Percentiles rank a stretch among this genome's conserved stretches.
phyloP scores from a whole-genome alignment of 305 asterid species.

The Fraxinus xanthoxyloides region DNA sequence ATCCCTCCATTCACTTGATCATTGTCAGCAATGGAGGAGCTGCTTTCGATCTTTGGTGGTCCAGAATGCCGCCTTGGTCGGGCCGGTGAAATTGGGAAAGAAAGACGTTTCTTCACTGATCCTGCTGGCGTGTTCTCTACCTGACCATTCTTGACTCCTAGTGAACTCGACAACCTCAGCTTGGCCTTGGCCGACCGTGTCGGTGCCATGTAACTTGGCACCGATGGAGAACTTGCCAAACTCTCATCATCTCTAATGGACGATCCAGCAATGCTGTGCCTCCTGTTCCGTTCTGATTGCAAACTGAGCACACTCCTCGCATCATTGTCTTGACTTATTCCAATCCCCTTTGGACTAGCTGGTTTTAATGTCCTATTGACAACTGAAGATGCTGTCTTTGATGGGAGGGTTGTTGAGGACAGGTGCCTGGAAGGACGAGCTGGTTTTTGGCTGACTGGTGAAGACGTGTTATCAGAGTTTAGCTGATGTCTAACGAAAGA shows the following conservation, averaged over 20 bases:
- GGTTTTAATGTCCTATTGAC: slow-evolving; percentile 50
- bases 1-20: slow-evolving; percentile 32
- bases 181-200: slow-evolving; percentile 86
- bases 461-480: slow-evolving; percentile 57
- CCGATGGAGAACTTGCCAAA: slow-evolving; percentile 63
- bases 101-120: slow-evolving; percentile 74
- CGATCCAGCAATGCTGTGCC: slow-evolving; percentile 88
- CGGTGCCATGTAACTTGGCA: slow-evolving; percentile 81
- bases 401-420: slow-evolving; percentile 47
- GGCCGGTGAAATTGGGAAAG: slow-evolving; percentile 83
- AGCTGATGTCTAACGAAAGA: slow-evolving; percentile 86
- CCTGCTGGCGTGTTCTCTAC: slow-evolving; percentile 50
- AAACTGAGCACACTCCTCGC: slow-evolving; percentile 57
- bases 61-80: slow-evolving; percentile 69
- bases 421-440: slow-evolving; percentile 26
- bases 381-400: slow-evolving; percentile 37
- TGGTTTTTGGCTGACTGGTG: slow-evolving; percentile 53
- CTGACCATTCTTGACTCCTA: slow-evolving; percentile 55
- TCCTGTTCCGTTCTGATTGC: slow-evolving; percentile 64
- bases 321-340: slow-evolving; percentile 68
- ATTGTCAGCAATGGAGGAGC: slow-evolving; percentile 24
- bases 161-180: slow-evolving; percentile 57
- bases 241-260: slow-evolving; percentile 84
- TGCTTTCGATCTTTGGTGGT: slow-evolving; percentile 52
- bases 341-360: slow-evolving; percentile 58